Conservation (phyloP, 2,329 filamentous ascomycete species). For the Madurella mycetomatis region DNA sequence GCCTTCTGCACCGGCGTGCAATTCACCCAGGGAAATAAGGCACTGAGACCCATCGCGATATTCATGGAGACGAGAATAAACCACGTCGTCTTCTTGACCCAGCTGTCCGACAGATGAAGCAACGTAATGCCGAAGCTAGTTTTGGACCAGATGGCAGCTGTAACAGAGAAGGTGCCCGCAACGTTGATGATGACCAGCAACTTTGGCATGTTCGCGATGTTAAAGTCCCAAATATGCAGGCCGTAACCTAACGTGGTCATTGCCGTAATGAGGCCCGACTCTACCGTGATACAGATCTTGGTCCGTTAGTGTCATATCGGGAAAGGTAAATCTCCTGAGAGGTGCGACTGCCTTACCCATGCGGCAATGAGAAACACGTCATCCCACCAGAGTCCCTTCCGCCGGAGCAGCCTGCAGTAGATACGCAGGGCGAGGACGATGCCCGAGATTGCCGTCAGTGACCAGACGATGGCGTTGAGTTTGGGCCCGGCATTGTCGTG, state of each 20-base stretch:
- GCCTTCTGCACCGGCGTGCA: slow-evolving; percentile 26
- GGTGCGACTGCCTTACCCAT: slow-evolving; percentile 18
- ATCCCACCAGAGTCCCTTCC: slow-evolving; percentile 26
- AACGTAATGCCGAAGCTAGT: slow-evolving; percentile 37
- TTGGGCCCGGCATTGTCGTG: slow-evolving; percentile 20
- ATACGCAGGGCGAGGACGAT: slow-evolving; percentile 24
- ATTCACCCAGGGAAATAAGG: slow-evolving; percentile 27
- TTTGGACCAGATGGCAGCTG: slow-evolving; percentile 34
- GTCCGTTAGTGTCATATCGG: neutral
- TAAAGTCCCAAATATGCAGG: slow-evolving; percentile 24
- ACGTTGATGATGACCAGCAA: slow-evolving; percentile 17
- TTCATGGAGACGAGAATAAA: slow-evolving; percentile 31
- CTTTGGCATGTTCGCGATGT: slow-evolving; percentile 20
- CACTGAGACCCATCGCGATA: slow-evolving; percentile 26
- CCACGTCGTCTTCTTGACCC: slow-evolving; percentile 28
- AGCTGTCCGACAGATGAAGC: slow-evolving; percentile 31
- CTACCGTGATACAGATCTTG: slow-evolving; percentile 18
- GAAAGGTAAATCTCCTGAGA: neutral
- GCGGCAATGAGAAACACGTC: slow-evolving; percentile 24
- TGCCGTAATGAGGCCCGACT: slow-evolving; percentile 17
- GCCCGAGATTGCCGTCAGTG: slow-evolving; percentile 17
- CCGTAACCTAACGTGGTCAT: slow-evolving; percentile 22
- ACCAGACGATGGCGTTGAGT: slow-evolving; percentile 22
- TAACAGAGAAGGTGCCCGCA: slow-evolving; percentile 28
- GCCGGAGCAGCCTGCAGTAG: slow-evolving; percentile 22